Evolutionary conservation across 2,329 filamentous ascomycete species (phyloP).

Genomic region (Aureobasidium sp.): DNA sequence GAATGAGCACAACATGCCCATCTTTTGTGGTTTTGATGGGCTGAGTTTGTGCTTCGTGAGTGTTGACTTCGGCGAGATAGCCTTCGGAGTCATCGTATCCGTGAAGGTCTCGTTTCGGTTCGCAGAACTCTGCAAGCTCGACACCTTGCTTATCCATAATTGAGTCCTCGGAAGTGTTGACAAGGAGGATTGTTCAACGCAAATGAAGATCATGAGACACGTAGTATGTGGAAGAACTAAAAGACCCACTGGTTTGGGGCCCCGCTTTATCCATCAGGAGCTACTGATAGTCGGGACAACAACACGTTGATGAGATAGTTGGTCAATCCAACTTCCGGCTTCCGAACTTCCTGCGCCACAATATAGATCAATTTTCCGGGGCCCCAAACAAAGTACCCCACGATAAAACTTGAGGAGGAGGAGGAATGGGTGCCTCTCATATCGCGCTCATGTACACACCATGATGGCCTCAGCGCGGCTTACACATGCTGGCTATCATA

Average conservation of each 20-base stretch:
- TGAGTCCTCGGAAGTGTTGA: background rate
- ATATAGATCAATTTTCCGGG: background rate
- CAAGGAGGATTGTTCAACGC: background rate
- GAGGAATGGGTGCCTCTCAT: background rate
- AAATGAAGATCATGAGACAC: background rate
- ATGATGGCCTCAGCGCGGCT: background rate
- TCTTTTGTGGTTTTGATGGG: background rate
- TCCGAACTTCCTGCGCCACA: background rate
- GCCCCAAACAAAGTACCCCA: background rate
- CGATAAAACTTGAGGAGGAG: background rate
- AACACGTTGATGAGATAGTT: background rate
- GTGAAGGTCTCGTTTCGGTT: background rate
- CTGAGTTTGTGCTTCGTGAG: background rate
- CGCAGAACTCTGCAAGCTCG: background rate
- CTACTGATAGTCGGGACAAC: background rate
- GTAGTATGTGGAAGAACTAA: background rate
- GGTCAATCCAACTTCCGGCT: background rate
- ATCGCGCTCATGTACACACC: background rate
- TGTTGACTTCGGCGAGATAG: background rate
- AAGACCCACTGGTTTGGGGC: background rate
- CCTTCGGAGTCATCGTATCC: background rate
- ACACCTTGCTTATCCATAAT: background rate
- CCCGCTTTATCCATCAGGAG: background rate
- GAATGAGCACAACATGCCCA: constrained; percentile 9
- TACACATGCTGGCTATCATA: background rate